Conservation (phyloP, 371 early-diverging fungal genomes). For the Smittium culicis region DNA sequence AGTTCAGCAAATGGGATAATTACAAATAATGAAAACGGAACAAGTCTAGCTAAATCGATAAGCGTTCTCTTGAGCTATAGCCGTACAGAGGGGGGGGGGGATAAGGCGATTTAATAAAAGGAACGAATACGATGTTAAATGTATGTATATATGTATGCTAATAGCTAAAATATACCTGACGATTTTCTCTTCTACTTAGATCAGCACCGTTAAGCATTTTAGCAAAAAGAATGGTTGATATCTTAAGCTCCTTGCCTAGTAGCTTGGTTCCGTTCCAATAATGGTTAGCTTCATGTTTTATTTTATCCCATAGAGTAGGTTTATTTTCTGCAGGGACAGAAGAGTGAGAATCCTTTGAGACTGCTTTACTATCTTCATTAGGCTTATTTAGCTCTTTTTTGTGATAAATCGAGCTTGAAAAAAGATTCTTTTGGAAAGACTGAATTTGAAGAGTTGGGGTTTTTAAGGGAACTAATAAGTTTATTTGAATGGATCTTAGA, state of each 20-base stretch:
- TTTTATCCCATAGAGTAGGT: conserved; percentile 55
- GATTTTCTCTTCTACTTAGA: conserved; percentile 76
- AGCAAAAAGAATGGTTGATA: conserved; percentile 65
- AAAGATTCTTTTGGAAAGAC: no score
- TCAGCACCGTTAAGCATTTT: conserved; percentile 61
- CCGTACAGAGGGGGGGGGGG: no score
- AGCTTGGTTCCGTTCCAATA: conserved; percentile 93
- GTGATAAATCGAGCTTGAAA: no score
- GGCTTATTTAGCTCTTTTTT: no score
- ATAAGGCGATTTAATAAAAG: no score
- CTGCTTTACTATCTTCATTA: no score
- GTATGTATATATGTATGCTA: no score
- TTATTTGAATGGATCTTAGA: no score
- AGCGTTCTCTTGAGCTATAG: conserved; percentile 55
- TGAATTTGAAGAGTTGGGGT: no score
- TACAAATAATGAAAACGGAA: conserved; percentile 85
- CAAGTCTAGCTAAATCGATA: conserved; percentile 70
- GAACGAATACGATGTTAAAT: no score
- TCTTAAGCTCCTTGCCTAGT: conserved; percentile 70
- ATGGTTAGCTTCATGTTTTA: conserved; percentile 83
- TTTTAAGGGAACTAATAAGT: no score
- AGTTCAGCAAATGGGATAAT: conserved; percentile 92
- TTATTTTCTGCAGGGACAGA: conserved; percentile 25
- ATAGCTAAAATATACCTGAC: conserved; percentile 51
- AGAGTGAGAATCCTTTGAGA: no score